Percentiles rank a stretch among this genome's conserved stretches.
These are phyloP conservation scores for Pythium monospermum DNA, from an alignment of 352 stramenopile genomes.

Conservation along the genomic window DNA sequence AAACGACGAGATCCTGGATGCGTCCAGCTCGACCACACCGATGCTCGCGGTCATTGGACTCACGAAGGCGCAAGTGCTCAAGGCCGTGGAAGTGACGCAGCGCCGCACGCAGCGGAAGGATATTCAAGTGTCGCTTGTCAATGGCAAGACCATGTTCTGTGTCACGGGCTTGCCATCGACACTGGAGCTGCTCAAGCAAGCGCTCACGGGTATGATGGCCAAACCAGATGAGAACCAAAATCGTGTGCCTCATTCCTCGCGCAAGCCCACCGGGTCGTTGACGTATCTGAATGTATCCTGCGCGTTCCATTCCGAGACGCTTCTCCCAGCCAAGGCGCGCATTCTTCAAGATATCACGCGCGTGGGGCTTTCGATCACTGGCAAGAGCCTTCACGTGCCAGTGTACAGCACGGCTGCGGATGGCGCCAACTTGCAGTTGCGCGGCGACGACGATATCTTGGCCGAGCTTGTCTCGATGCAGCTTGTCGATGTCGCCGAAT, in stretches of 20 bases:
- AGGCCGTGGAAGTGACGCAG: slow-evolving; percentile 47
- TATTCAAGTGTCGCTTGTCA: slow-evolving; percentile 73
- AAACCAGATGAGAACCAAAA: slow-evolving; percentile 57
- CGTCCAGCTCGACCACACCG: slow-evolving; percentile 28
- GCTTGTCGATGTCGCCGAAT: slow-evolving; percentile 56
- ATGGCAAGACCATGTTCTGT: slow-evolving; percentile 47
- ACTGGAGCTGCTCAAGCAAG: slow-evolving; percentile 45
- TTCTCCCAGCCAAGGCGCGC: slow-evolving; percentile 33
- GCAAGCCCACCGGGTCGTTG: slow-evolving; percentile 61
- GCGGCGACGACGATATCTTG: slow-evolving; percentile 36
- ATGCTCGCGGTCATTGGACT: slow-evolving; percentile 75
- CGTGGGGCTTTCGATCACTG: slow-evolving; percentile 33
- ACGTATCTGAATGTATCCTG: slow-evolving; percentile 58
- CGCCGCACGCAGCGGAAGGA: slow-evolving; percentile 38
- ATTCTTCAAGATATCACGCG: slow-evolving; percentile 51
- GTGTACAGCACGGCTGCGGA: slow-evolving; percentile 59
- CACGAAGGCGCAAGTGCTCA: slow-evolving; percentile 41
- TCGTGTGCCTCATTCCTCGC: slow-evolving; percentile 72
- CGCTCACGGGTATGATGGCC: slow-evolving; percentile 45
- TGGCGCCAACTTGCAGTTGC: slow-evolving; percentile 46
- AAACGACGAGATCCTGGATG: slow-evolving; percentile 4
- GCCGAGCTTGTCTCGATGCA: slow-evolving; percentile 55
- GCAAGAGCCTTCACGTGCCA: slow-evolving; percentile 50
- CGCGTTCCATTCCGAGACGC: slow-evolving; percentile 70
- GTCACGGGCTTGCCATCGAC: slow-evolving; percentile 64